A percentile compares a stretch with the other conserved stretches of the same genome.
phyloP scores from a whole-genome alignment of 768 basidiomycete genomes.

The Termitomyces sp. region DNA sequence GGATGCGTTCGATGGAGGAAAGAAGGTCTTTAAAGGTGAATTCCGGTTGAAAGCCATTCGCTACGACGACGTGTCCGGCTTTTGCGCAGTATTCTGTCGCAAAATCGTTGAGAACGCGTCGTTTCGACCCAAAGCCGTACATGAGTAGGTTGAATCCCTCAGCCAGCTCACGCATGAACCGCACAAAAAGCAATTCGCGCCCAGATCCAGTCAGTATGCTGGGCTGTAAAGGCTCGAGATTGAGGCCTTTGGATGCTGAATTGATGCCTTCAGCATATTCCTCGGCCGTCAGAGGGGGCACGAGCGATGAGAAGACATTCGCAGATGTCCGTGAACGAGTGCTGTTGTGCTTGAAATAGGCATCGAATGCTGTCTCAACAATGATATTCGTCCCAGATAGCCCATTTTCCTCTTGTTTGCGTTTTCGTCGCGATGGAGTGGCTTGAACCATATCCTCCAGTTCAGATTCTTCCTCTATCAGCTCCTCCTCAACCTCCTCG shows the following conservation, averaged over 20 bases:
- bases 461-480: conserved; percentile 15
- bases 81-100: conserved; percentile 53
- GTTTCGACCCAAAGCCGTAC: conserved; percentile 90
- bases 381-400: conserved; percentile 33
- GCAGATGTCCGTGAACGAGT: conserved; percentile 69
- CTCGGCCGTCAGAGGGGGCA: conserved; percentile 66
- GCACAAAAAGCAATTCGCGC: conserved; percentile 43
- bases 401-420: conserved; percentile 11
- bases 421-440: conserved; percentile 8
- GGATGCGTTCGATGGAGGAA: conserved; percentile 51
- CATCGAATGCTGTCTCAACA: conserved; percentile 73
- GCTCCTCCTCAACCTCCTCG: conserved; percentile 11
- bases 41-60: conserved; percentile 74
- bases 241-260: conserved; percentile 20
- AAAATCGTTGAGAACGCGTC: conserved; percentile 70
- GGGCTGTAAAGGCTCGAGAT: conserved; percentile 29
- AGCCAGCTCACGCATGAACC: conserved; percentile 67
- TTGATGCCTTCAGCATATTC: conserved; percentile 49
- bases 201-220: conserved; percentile 27
- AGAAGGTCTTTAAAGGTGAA: conserved; percentile 69
- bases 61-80: conserved; percentile 69
- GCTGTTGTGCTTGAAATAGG: conserved; percentile 71
- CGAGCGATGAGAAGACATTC: conserved; percentile 73
- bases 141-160: conserved; percentile 87
- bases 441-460: conserved; percentile 6